Evolutionary conservation across 2,329 filamentous ascomycete genomes (phyloP).

Genomic region (Xylaria hypoxylon): DNA sequence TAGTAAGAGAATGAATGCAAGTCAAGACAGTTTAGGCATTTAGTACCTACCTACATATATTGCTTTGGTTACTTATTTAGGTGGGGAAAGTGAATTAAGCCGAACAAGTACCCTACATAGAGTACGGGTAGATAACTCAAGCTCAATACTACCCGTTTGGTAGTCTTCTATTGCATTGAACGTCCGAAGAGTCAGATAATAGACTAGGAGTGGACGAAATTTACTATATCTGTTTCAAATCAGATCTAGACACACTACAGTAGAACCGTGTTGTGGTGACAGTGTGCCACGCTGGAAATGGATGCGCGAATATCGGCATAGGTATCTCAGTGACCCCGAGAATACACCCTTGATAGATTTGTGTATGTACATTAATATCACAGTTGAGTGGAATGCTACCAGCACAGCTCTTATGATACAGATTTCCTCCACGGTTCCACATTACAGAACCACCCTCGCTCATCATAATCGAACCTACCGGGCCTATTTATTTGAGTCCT

Average conservation of each 20-base stretch:
- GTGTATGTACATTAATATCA: conserved; percentile 37
- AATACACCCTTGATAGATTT: conserved; percentile 17
- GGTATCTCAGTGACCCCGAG: not conserved
- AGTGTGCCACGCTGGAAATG: not conserved
- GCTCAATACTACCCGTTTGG: not conserved
- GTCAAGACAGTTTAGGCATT: no score
- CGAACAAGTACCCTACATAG: not conserved
- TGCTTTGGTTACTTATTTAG: not conserved
- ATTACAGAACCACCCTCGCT: conserved; percentile 1
- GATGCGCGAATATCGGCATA: not conserved
- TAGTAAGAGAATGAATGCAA: not conserved
- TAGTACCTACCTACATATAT: no score
- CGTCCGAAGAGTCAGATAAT: not conserved
- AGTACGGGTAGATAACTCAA: not conserved
- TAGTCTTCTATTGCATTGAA: not conserved
- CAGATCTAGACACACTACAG: not conserved
- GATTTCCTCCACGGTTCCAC: not conserved
- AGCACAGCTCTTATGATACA: conserved; percentile 33
- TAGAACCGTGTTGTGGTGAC: not conserved
- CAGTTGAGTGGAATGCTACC: conserved; percentile 36
- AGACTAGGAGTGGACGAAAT: not conserved
- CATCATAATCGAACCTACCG: not conserved
- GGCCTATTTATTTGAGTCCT: conserved; percentile 61
- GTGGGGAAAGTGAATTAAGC: conserved; percentile 13
- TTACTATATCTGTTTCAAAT: not conserved